These are phyloP conservation scores for Quercus parvula DNA, from an alignment of 306 rosid species.

Conservation along the genomic window DNA sequence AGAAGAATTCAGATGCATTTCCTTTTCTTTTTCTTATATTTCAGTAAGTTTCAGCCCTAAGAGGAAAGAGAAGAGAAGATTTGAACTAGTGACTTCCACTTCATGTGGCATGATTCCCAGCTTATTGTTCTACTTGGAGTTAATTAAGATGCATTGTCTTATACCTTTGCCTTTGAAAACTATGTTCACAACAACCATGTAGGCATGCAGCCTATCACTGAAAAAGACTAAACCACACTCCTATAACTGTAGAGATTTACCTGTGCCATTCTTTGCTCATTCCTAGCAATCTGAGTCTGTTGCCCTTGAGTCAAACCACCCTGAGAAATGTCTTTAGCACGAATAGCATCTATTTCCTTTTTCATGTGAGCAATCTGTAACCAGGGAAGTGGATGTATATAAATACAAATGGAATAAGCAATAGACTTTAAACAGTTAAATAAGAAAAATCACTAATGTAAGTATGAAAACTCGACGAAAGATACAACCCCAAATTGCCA, in stretches of 20 bases:
- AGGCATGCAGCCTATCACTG: not conserved
- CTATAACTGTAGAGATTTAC: slow-evolving; percentile 32
- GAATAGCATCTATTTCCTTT: slow-evolving; percentile 93
- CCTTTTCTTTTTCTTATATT: too few species aligned
- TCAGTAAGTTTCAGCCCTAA: too few species aligned
- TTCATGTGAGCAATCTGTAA: slow-evolving; percentile 86
- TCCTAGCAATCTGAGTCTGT: slow-evolving; percentile 94
- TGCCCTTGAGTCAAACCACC: slow-evolving; percentile 99
- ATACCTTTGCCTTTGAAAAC: not conserved
- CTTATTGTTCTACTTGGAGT: too few species aligned
- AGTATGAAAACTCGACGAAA: not conserved
- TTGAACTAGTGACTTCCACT: too few species aligned
- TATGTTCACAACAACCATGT: not conserved
- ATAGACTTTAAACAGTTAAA: slow-evolving; percentile 2
- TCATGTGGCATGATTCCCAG: too few species aligned
- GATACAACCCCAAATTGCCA: not conserved
- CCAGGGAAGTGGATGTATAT: slow-evolving; percentile 2
- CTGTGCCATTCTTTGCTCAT: slow-evolving; percentile 89
- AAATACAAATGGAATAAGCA: not conserved
- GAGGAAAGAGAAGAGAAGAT: too few species aligned
- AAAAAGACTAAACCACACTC: not conserved
- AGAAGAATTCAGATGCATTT: not conserved
- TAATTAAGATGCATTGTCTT: not conserved
- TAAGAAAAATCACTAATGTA: not conserved
- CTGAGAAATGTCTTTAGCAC: slow-evolving; percentile 91